Evolutionary conservation across 1,139 yeast genomes (phyloP).

Genomic region (Arxiozyma bovina): DNA sequence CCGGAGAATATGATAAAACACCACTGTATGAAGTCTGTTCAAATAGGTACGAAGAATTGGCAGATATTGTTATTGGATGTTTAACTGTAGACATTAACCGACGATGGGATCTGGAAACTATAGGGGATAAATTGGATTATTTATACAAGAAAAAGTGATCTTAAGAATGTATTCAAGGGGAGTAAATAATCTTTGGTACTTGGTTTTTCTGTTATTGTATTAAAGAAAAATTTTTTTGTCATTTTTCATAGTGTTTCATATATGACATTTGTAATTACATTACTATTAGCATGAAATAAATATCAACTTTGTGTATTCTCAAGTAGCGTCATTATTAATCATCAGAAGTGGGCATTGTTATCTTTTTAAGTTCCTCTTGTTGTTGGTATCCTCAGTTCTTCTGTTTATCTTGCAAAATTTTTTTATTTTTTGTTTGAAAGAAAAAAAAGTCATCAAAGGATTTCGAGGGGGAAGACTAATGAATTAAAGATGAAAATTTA

Average conservation of each 20-base stretch:
- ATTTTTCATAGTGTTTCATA: neutral
- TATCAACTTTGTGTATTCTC: too few species aligned
- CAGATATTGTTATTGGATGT: conserved; percentile 7
- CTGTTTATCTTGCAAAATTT: too few species aligned
- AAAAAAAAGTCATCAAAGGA: too few species aligned
- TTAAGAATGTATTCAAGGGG: neutral
- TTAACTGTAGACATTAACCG: conserved; percentile 2
- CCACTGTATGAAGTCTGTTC: conserved; percentile 34
- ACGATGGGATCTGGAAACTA: conserved; percentile 7
- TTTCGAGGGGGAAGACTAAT: too few species aligned
- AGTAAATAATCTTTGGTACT: neutral
- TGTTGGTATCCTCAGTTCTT: too few species aligned
- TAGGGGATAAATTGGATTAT: conserved; percentile 3
- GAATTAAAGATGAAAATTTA: neutral
- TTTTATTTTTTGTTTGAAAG: too few species aligned
- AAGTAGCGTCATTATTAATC: neutral
- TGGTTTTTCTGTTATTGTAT: too few species aligned
- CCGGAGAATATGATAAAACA: conserved; percentile 50
- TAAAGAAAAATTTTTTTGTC: neutral
- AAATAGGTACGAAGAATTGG: conserved; percentile 7
- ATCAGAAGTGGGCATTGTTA: neutral
- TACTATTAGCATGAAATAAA: neutral
- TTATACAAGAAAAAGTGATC: neutral
- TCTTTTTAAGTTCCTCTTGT: too few species aligned
- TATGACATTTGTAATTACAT: too few species aligned